Conservation (phyloP, 352 stramenopile species). For the Pythium rhizo-oryzae region DNA sequence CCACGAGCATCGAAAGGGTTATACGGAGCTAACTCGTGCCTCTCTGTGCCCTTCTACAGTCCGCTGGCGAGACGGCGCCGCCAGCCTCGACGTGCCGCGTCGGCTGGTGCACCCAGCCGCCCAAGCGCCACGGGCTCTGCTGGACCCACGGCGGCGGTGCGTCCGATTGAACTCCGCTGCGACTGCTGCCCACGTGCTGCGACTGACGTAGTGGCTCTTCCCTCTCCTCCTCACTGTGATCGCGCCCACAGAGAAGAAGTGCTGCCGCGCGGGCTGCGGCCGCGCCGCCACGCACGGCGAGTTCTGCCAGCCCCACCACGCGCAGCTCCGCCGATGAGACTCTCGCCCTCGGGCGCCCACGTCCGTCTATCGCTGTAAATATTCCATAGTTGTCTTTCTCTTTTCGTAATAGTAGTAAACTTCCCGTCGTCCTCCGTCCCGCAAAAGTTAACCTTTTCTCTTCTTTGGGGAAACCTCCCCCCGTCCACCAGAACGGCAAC, state of each 20-base stretch:
- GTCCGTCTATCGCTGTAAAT: conserved; percentile 16
- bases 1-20: too few species aligned
- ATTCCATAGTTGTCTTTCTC: too few species aligned
- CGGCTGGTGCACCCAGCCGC: conserved; percentile 42
- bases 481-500: neutral
- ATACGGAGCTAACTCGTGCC: too few species aligned
- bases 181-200: too few species aligned
- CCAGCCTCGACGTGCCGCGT: conserved; percentile 35
- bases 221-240: too few species aligned
- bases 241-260: conserved; percentile 55
- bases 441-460: neutral
- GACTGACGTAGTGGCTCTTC: too few species aligned
- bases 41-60: neutral
- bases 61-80: neutral
- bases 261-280: conserved; percentile 38
- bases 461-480: neutral
- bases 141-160: conserved; percentile 55
- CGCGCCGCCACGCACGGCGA: conserved; percentile 37
- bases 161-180: neutral
- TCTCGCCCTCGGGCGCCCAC: too few species aligned
- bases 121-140: conserved; percentile 52
- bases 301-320: conserved; percentile 51
- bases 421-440: neutral
- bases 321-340: neutral
- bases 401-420: too few species aligned